Evolutionary conservation across 805 yeast species (phyloP).

Genomic region (Candida ulmi): DNA sequence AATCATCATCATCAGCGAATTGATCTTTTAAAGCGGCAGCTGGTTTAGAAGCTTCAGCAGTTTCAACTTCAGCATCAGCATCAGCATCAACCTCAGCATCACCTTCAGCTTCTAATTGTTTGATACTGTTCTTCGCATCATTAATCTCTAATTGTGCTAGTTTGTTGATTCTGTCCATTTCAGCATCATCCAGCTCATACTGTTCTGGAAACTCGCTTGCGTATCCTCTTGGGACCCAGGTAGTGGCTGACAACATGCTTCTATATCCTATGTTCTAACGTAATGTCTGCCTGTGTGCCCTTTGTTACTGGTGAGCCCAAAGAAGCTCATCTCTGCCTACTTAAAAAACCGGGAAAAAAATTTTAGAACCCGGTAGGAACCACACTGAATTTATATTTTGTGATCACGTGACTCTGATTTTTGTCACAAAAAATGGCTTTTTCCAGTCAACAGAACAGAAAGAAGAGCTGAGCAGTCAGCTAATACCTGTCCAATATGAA

Average conservation of each 20-base stretch:
- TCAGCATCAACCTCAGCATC: slow-evolving; percentile 2
- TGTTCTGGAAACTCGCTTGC: slow-evolving; percentile 90
- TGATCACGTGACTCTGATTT: too few relatives aligned
- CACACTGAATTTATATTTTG: too few relatives aligned
- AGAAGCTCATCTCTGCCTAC: background rate
- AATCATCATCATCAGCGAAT: slow-evolving; percentile 70
- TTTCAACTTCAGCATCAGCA: slow-evolving; percentile 23
- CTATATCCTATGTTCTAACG: too few relatives aligned
- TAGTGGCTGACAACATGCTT: slow-evolving; percentile 85
- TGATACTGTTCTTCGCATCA: slow-evolving; percentile 66
- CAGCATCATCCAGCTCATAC: slow-evolving; percentile 85
- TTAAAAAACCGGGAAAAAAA: background rate
- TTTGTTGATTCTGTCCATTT: slow-evolving; percentile 82
- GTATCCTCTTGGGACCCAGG: slow-evolving; percentile 96
- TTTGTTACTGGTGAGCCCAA: too few relatives aligned
- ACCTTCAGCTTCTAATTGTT: slow-evolving; percentile 32
- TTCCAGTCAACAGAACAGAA: too few relatives aligned
- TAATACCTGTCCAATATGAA: too few relatives aligned
- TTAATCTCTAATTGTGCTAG: slow-evolving; percentile 79
- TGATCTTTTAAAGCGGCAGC: slow-evolving; percentile 42
- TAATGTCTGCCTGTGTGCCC: too few relatives aligned
- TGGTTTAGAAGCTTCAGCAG: slow-evolving; percentile 10
- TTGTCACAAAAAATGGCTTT: too few relatives aligned
- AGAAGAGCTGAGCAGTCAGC: too few relatives aligned
- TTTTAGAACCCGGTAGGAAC: background rate